Conservation (phyloP, 2,329 filamentous ascomycete species). For the Fusarium sp. region DNA sequence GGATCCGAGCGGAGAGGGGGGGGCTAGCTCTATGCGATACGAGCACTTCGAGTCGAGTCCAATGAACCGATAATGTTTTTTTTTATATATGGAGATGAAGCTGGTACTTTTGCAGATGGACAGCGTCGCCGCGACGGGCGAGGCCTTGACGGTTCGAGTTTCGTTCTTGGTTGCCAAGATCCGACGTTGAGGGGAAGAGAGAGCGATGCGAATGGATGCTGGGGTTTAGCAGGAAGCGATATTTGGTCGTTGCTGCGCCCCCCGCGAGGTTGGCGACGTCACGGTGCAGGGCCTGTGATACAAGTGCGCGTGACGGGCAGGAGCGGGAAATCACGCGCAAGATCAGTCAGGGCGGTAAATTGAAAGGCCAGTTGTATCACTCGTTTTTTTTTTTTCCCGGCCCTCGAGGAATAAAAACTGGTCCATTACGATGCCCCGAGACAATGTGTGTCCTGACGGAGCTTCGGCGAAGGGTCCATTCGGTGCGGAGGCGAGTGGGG, state of each 20-base stretch:
- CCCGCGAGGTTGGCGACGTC: not conserved
- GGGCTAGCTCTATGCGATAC: not conserved
- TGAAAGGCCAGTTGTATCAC: not conserved
- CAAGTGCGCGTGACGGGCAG: not conserved
- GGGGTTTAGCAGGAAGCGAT: not conserved
- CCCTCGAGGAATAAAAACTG: not conserved
- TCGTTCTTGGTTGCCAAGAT: not conserved
- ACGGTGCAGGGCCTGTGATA: not conserved
- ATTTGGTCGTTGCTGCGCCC: not conserved
- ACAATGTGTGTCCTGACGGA: not conserved
- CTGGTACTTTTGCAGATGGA: not conserved
- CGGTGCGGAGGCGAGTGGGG: not conserved
- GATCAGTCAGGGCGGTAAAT: not conserved
- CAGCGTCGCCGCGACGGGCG: conserved; percentile 17
- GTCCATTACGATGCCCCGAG: not conserved
- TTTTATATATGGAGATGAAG: not conserved
- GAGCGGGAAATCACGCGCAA: not conserved
- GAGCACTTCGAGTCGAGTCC: not conserved
- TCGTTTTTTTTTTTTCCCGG: not conserved
- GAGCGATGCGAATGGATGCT: not conserved
- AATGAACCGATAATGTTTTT: not conserved
- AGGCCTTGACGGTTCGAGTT: conserved; percentile 9
- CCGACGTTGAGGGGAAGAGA: not conserved
- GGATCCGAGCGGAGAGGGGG: not conserved
- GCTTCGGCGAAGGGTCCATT: not conserved